phyloP scores from a whole-genome alignment of 2,329 filamentous ascomycete species.

The Calycina marina region DNA sequence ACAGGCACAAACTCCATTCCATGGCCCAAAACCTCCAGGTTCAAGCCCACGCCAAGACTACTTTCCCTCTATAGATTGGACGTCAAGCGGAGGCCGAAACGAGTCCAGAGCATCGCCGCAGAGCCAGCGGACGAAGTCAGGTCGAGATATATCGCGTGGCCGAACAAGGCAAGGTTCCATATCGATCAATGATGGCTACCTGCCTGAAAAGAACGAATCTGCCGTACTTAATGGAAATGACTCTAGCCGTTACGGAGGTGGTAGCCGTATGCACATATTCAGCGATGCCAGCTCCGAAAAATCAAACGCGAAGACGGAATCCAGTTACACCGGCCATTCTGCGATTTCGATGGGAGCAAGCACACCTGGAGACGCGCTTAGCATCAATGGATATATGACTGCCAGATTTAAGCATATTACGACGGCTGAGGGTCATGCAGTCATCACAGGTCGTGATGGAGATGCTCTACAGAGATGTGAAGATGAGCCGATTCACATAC shows the following conservation, averaged over 20 bases:
- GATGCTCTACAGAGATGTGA: slow-evolving; percentile 65
- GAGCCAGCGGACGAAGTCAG: not conserved
- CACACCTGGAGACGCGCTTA: not conserved
- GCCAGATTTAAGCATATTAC: slow-evolving; percentile 65
- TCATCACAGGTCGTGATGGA: slow-evolving; percentile 67
- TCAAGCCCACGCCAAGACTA: not conserved
- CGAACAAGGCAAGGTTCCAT: not conserved
- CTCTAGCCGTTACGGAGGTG: slow-evolving; percentile 6
- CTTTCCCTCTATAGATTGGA: not conserved
- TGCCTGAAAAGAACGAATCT: not conserved
- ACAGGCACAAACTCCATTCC: not conserved
- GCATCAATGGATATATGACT: slow-evolving; percentile 34
- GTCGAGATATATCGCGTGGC: not conserved
- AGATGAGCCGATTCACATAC: slow-evolving; percentile 81
- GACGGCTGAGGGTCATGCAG: slow-evolving; percentile 63
- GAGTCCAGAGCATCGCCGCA: not conserved
- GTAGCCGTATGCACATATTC: slow-evolving; percentile 13
- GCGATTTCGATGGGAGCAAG: not conserved
- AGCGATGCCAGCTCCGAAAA: slow-evolving; percentile 14
- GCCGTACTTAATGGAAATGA: slow-evolving; percentile 5
- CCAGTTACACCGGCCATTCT: not conserved
- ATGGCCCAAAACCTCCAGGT: not conserved
- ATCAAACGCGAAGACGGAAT: slow-evolving; percentile 6
- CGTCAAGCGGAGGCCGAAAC: not conserved
- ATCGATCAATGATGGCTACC: no score